phyloP scores from a whole-genome alignment of 2,329 filamentous ascomycete species.

The Juglanconis juglandina region DNA sequence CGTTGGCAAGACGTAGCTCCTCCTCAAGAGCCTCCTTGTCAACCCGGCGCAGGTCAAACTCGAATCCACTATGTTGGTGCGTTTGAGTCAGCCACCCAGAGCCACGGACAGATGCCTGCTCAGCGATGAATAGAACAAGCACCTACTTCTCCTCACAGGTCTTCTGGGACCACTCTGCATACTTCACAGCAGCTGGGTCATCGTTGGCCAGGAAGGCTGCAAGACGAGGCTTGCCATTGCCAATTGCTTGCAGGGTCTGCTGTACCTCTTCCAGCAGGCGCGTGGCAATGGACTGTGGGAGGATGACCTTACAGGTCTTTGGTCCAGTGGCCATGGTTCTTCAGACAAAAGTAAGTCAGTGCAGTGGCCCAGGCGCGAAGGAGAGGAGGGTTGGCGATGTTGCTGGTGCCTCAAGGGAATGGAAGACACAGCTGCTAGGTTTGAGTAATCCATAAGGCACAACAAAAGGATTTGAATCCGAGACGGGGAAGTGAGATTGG shows the following conservation, averaged over 20 bases:
- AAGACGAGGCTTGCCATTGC: constrained; percentile 58
- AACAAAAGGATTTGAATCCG: neutral
- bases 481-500: constrained; percentile 2
- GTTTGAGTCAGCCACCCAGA: constrained; percentile 9
- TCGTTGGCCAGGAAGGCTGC: constrained; percentile 90
- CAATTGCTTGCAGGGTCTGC: constrained; percentile 35
- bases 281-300: constrained; percentile 84
- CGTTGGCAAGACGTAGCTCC: constrained; percentile 79
- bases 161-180: constrained; percentile 96
- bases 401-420: neutral
- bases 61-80: constrained; percentile 66
- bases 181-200: constrained; percentile 87
- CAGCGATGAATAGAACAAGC: neutral
- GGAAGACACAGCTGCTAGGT: neutral
- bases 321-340: constrained; percentile 43
- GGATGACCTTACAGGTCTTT: constrained; percentile 86
- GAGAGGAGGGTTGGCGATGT: neutral
- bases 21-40: constrained; percentile 89
- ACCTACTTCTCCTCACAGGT: constrained; percentile 93
- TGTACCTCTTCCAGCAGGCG: constrained; percentile 69
- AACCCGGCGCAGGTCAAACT: constrained; percentile 79
- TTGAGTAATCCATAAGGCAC: constrained; percentile 1
- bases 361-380: neutral
- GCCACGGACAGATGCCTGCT: neutral
- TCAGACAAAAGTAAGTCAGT: constrained; percentile 12